Conservation (phyloP, 306 rosid genomes). For the Glycyrrhiza uralensis region DNA sequence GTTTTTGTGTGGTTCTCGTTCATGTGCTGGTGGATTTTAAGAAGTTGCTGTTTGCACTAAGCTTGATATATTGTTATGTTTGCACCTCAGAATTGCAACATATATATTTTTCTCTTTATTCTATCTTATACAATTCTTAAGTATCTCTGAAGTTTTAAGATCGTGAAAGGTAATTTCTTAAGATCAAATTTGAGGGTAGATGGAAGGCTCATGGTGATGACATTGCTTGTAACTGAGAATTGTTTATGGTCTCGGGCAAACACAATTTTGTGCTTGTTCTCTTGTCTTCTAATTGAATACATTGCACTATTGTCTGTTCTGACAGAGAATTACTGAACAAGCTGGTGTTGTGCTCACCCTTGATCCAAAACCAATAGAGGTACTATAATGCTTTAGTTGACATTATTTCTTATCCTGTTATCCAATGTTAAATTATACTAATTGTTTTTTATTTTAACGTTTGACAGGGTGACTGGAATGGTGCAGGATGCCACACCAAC, state of each 20-base stretch:
- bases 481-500: constrained; percentile 99
- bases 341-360: constrained; percentile 95
- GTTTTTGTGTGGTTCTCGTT: too few relatives aligned
- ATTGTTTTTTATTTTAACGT: constrained; percentile 15
- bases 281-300: constrained; percentile 7
- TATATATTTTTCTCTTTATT: not conserved
- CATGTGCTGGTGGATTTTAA: too few relatives aligned
- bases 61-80: not conserved
- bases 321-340: constrained; percentile 98
- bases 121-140: not conserved
- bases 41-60: not conserved
- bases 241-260: constrained; percentile 3
- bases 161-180: not conserved
- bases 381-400: constrained; percentile 23
- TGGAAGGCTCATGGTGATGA: not conserved
- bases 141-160: not conserved
- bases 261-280: not conserved
- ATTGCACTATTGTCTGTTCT: constrained; percentile 16
- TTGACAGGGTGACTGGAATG: constrained; percentile 97
- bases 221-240: not conserved
- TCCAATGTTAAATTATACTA: not conserved
- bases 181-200: not conserved
- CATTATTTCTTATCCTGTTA: constrained; percentile 1
- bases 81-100: not conserved
- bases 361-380: constrained; percentile 98